Conservation (phyloP, 2,329 filamentous ascomycete genomes). For the Venturia carpophila region DNA sequence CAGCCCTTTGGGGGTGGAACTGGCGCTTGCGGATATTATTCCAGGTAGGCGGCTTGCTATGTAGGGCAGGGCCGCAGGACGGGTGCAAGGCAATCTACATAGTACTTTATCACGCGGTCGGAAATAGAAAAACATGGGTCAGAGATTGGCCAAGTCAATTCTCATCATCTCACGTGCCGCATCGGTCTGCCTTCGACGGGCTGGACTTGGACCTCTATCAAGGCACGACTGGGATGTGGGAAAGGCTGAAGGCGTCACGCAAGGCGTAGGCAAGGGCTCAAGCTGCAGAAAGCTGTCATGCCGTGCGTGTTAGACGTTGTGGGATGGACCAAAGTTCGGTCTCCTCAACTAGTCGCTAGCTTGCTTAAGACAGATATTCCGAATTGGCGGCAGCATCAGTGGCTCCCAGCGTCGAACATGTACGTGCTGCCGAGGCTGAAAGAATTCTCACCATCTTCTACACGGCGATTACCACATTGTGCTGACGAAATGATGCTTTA, state of each 20-base stretch:
- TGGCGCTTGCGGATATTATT: not conserved
- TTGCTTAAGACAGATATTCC: not conserved
- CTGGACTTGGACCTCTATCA: not conserved
- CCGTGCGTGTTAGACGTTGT: not conserved
- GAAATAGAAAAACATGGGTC: not conserved
- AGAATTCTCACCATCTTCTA: not conserved
- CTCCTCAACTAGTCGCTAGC: not conserved
- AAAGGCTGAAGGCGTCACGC: constrained; percentile 1
- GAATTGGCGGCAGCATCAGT: not conserved
- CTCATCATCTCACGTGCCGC: not conserved
- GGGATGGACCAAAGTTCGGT: not conserved
- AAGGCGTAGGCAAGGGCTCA: not conserved
- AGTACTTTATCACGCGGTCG: not conserved
- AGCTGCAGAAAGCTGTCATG: not conserved
- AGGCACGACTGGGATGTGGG: not conserved
- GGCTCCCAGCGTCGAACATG: not conserved
- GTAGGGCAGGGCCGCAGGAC: not conserved
- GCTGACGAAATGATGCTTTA: not conserved
- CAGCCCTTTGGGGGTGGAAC: not conserved
- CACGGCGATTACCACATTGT: not conserved
- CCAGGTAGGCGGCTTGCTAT: not conserved
- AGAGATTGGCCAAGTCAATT: not conserved
- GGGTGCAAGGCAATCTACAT: not conserved
- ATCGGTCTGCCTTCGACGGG: not conserved
- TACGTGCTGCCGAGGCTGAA: constrained; percentile 2